Percentiles rank a stretch among this genome's conserved stretches.
phyloP scores from a whole-genome alignment of 345 rosid genomes.

The Gossypium arboreum region DNA sequence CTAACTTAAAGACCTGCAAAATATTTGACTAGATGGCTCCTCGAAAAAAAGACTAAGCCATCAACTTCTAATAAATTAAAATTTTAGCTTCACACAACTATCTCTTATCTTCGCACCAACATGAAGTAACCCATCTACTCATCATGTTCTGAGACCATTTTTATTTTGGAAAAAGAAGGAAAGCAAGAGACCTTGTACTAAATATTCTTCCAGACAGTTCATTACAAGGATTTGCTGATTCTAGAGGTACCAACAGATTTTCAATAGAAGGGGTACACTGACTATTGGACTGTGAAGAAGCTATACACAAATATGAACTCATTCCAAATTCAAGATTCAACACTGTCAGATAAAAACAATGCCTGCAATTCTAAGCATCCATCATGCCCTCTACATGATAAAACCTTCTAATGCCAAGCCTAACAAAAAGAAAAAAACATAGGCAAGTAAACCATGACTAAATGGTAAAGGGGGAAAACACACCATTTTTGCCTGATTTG shows the following conservation, averaged over 20 bases:
- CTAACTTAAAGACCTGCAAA: neutral
- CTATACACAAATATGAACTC: neutral
- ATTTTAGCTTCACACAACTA: neutral
- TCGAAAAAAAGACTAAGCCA: neutral
- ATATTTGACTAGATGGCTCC: neutral
- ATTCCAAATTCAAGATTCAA: neutral
- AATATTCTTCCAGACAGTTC: neutral
- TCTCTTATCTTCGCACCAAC: neutral
- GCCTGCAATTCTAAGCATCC: neutral
- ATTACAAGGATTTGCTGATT: neutral
- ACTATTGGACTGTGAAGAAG: neutral
- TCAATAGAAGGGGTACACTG: neutral
- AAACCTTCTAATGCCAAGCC: neutral
- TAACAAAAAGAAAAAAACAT: neutral
- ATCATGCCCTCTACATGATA: neutral
- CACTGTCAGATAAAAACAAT: neutral
- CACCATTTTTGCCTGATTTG: constrained; percentile 87
- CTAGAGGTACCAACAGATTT: neutral
- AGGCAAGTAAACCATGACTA: neutral
- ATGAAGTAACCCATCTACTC: neutral
- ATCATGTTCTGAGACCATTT: neutral
- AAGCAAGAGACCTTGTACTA: neutral
- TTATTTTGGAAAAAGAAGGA: neutral
- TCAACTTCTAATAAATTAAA: neutral
- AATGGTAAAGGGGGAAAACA: constrained; percentile 8